Percentiles rank a stretch among this genome's conserved stretches.
phyloP scores from a whole-genome alignment of 257 asterid genomes.

The Nicotiana obtusifolia region DNA sequence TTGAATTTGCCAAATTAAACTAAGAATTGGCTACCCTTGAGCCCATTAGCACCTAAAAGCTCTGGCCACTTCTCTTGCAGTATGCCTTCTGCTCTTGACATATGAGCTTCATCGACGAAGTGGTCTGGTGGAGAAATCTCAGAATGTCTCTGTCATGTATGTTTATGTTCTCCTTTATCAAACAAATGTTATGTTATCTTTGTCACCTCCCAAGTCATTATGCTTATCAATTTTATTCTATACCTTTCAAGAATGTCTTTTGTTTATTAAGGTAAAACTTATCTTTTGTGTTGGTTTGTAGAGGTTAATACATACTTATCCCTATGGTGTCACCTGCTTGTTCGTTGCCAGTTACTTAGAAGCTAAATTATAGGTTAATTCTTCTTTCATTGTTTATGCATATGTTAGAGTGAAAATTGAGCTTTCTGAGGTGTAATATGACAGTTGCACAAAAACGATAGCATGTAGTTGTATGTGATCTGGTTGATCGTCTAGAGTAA shows the following conservation, averaged over 20 bases:
- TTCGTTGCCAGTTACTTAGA: background rate
- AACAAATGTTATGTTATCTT: background rate
- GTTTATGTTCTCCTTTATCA: conserved; percentile 6
- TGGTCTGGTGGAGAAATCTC: conserved; percentile 42
- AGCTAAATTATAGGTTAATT: background rate
- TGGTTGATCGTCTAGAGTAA: background rate
- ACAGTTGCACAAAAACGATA: background rate
- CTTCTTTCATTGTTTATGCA: background rate
- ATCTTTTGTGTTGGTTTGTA: background rate
- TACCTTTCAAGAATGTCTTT: background rate
- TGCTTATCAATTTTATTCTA: background rate
- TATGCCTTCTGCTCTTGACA: conserved; percentile 67
- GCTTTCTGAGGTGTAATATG: background rate
- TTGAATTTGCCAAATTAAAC: conserved; percentile 11
- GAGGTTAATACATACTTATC: background rate
- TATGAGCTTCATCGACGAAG: conserved; percentile 81
- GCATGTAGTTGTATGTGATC: too few relatives aligned
- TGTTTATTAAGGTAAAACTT: background rate
- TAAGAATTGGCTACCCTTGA: conserved; percentile 5
- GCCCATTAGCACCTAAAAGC: conserved; percentile 18
- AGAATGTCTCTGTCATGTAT: conserved; percentile 60
- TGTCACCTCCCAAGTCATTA: background rate
- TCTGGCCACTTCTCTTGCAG: conserved; percentile 34
- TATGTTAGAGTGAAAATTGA: background rate
- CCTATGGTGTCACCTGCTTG: background rate